Evolutionary conservation across 1,284 basidiomycete genomes (phyloP).

Genomic region (Naganishia sp.): DNA sequence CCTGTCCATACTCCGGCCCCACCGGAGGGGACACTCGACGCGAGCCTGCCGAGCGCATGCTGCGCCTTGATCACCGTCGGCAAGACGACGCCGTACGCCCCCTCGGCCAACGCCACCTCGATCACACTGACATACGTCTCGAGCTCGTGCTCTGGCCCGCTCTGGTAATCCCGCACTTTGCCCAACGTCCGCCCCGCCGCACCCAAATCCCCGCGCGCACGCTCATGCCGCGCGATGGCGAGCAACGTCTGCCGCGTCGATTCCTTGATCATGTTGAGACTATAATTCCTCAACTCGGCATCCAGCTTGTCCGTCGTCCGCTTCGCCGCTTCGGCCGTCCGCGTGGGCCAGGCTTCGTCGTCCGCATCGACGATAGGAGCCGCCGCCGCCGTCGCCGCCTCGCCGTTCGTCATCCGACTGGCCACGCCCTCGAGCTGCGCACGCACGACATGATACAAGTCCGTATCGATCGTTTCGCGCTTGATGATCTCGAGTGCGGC

Average conservation of each 20-base stretch:
- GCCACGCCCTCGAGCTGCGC: neutral
- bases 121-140: slow-evolving; percentile 28
- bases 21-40: neutral
- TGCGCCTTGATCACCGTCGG: slow-evolving; percentile 32
- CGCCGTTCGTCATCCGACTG: neutral
- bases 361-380: neutral
- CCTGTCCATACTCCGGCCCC: slow-evolving; percentile 21
- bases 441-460: slow-evolving; percentile 18
- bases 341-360: slow-evolving; percentile 12
- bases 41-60: slow-evolving; percentile 27
- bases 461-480: slow-evolving; percentile 24
- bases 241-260: slow-evolving; percentile 31
- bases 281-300: slow-evolving; percentile 31
- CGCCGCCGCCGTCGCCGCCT: neutral
- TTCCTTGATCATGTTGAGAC: slow-evolving; percentile 34
- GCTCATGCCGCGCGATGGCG: slow-evolving; percentile 23
- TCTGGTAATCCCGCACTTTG: slow-evolving; percentile 30
- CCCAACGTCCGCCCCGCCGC: slow-evolving; percentile 22
- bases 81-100: slow-evolving; percentile 21
- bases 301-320: slow-evolving; percentile 27
- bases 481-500: slow-evolving; percentile 30
- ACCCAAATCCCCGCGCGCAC: slow-evolving; percentile 16
- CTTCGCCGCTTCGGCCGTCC: neutral
- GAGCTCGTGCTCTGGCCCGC: slow-evolving; percentile 30
- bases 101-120: slow-evolving; percentile 26